Evolutionary conservation across 495 filamentous ascomycete species (phyloP), one percentile per base, ranked within the genome.

Genomic region (Cercophora samala): DNA sequence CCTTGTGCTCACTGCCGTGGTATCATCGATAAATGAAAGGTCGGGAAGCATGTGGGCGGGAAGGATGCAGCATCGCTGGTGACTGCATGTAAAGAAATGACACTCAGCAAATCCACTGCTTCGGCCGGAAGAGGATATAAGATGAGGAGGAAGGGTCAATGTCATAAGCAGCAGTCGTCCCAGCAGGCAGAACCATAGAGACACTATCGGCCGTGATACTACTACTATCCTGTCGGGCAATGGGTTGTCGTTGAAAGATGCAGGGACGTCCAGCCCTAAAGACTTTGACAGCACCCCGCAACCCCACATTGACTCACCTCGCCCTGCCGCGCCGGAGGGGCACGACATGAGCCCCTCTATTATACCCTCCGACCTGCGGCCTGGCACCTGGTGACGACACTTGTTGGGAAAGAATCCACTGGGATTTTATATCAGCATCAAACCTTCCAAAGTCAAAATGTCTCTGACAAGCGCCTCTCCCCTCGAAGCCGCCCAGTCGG

Each of bases 401-500:
- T 56, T 56, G 53, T 56, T 56, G 53, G 0, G 11, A 56, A 56
- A 56, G 53, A 56, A 56, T 56, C 53, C 53, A 56, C 53, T 56
- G 53, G 19, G 53, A 23, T 56, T 56, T 56, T 23, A 8, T 56
- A 56, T 23, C 54, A 62, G 59, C 54, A 42, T 8, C 13, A 46
- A 46, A 46, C 37, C 26, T 29, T 29, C 15, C n/a, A n/a, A 25
- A 19, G 26, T 29, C 29, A 66, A 58, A 51, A 93, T 93, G 91
- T 92, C 91, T 66, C 78, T 93, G 62, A 92, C 91, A n/a, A 88
- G 87, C 64, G 89, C 86, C 18, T 84, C 85, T 22, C 88, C 91
- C 46, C 73, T 80, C 3, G 88, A 89, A 67, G 86, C 89, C 21
- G 91, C 90, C 29, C 81, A 81, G 72, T 81, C 86, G 62, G 91